phyloP scores from a whole-genome alignment of 495 filamentous ascomycete genomes.

The Daldinia grandis region DNA sequence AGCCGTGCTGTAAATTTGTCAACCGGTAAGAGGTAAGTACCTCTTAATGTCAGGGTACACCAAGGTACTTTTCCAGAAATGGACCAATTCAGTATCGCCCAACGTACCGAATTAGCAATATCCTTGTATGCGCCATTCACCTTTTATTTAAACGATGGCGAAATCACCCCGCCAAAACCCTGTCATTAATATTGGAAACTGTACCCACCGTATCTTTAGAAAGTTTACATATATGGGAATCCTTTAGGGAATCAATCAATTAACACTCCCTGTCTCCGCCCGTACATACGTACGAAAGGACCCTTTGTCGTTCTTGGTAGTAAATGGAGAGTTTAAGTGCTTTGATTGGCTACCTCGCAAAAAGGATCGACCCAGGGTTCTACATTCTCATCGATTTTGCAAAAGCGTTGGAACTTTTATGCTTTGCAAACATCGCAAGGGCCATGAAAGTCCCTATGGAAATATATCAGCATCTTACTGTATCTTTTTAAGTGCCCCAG shows the following conservation, averaged over 20 bases:
- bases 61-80: not conserved
- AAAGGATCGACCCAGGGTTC: slow-evolving; percentile 37
- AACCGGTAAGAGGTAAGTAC: not conserved
- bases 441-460: not conserved
- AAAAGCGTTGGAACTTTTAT: slow-evolving; percentile 1
- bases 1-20: not conserved
- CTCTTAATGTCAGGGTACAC: not conserved
- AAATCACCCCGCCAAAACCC: slow-evolving; percentile 2
- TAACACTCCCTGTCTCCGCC: not conserved
- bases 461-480: slow-evolving; percentile 3
- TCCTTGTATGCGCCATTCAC: not conserved
- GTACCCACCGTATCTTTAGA: slow-evolving; percentile 8
- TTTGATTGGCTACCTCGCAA: slow-evolving; percentile 27
- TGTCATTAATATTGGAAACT: not conserved
- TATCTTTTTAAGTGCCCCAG: not conserved
- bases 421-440: slow-evolving; percentile 4
- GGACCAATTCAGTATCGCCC: not conserved
- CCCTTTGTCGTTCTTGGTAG: slow-evolving; percentile 32
- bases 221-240: slow-evolving; percentile 2
- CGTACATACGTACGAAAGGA: not conserved
- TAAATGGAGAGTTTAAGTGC: slow-evolving; percentile 9
- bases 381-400: not conserved
- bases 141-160: not conserved
- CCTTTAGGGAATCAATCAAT: not conserved
- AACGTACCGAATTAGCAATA: not conserved